Percentiles rank a stretch among this genome's conserved stretches.
Conservation (phyloP, 2,329 filamentous ascomycete species). For the Ramularia endophylla region DNA sequence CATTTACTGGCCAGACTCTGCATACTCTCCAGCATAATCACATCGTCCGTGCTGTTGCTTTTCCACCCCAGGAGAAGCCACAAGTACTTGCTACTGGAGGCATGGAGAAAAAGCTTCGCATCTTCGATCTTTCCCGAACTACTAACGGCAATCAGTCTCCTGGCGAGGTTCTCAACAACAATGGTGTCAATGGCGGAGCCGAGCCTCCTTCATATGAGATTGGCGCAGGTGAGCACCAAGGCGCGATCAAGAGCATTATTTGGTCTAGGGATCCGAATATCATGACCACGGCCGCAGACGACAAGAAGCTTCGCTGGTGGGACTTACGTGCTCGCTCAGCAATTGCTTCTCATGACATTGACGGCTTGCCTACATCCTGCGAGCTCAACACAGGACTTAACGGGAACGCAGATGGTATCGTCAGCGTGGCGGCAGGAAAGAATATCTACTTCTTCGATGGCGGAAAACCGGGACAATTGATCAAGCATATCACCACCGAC, state of each 20-base stretch:
- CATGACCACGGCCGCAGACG: conserved; percentile 81
- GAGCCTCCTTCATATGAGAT: conserved; percentile 69
- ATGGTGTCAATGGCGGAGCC: conserved; percentile 11
- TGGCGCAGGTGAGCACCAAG: conserved; percentile 73
- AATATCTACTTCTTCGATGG: conserved; percentile 89
- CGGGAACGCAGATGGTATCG: conserved; percentile 58
- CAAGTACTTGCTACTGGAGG: conserved; percentile 83
- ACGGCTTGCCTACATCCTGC: conserved; percentile 84
- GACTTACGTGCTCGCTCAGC: conserved; percentile 72
- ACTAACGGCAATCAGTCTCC: conserved; percentile 19
- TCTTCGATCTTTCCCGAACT: conserved; percentile 75
- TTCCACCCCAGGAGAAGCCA: conserved; percentile 60
- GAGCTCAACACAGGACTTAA: conserved; percentile 71
- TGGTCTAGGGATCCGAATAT: conserved; percentile 79
- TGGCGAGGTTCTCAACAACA: conserved; percentile 9
- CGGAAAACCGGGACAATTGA: conserved; percentile 56
- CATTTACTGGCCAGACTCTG: conserved; percentile 83
- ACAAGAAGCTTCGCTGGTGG: conserved; percentile 92
- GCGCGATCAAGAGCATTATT: conserved; percentile 91
- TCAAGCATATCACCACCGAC: conserved; percentile 74
- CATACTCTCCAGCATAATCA: conserved; percentile 87
- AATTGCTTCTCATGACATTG: conserved; percentile 70
- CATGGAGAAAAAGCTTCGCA: conserved; percentile 91
- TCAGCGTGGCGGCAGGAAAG: conserved; percentile 92
- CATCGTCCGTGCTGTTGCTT: conserved; percentile 90